Evolutionary conservation across 768 basidiomycete species (phyloP), one percentile per base, ranked within the genome.

Genomic region (Hygrophorus russula): DNA sequence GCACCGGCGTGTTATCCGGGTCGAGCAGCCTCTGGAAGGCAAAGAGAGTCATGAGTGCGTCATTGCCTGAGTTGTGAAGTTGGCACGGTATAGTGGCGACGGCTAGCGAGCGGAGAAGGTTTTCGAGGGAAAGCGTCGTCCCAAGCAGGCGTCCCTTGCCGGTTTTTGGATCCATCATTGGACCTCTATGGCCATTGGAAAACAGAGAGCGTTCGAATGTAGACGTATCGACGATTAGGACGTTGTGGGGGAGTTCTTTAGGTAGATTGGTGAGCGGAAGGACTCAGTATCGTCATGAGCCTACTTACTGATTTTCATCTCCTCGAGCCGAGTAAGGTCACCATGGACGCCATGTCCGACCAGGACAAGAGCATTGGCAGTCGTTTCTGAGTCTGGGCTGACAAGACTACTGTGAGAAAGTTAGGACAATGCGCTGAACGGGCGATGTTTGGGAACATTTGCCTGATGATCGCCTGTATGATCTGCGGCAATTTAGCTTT

Each of bases 31-130:
- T 65, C 53, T 90, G 86, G 24, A 89, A 64, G 10, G 68, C 74
- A 33, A 82, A 74, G 20, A 90, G 70, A 40, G 65, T 63, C 66
- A 82, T 66, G 53, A 83, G 76, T 3, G 87, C 81, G 48, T 85
- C 80, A 57, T 90, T 90, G 11, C 86, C 86, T n/a, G 86, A 65
- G 53, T 88, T 87, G 56, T 82, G 75, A 46, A 81, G 55, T 11
- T 59, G 55, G 45, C 73, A 76, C 35, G 47, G 39, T 14, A 53
- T 41, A 32, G 24, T 24, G 24, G 53, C 31, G 39, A 52, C 18
- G 28, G 36, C 1, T 29, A 53, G 45, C 3, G 82, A 80, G 43
- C 66, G 70, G n/a, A 89, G 58, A 31, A 84, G 59, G 49, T 69
- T 71, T 9, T 74, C 69, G 1, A 89, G 70, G 15, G 78, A 76